A percentile compares a stretch with the other conserved stretches of the same genome.
phyloP scores from a whole-genome alignment of 129 eudicot genomes.

The Gnaphalium uliginosum region DNA sequence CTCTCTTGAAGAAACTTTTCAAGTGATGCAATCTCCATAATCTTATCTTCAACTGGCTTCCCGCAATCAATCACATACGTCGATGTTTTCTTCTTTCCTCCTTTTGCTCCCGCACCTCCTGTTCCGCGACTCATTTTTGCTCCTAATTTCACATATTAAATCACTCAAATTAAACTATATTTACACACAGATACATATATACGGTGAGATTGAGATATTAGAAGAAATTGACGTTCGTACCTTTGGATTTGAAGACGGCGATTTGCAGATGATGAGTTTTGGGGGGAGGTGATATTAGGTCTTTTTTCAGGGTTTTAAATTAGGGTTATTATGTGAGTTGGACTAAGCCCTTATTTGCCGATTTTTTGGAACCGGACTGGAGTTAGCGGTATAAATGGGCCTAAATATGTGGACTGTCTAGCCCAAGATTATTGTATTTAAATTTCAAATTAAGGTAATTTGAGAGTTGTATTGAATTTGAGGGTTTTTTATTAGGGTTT shows the following conservation, averaged over 20 bases:
- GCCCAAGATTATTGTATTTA: background rate
- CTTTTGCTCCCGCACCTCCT: constrained; percentile 39
- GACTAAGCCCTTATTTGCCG: constrained; percentile 16
- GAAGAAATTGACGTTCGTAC: background rate
- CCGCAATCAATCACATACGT: constrained; percentile 54
- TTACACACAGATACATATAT: background rate
- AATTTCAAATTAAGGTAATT: too few species aligned
- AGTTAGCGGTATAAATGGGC: background rate
- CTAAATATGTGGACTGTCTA: background rate
- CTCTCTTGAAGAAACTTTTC: constrained; percentile 63
- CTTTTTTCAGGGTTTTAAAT: constrained; percentile 38
- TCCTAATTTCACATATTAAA: constrained; percentile 1
- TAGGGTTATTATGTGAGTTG: constrained; percentile 24
- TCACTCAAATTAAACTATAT: background rate
- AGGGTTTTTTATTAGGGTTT: too few species aligned
- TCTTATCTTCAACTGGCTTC: constrained; percentile 61
- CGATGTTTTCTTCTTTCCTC: constrained; percentile 49
- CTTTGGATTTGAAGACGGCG: constrained; percentile 27
- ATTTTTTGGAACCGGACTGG: background rate
- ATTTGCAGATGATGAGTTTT: constrained; percentile 21
- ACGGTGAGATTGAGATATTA: background rate
- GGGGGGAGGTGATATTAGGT: background rate
- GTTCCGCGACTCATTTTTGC: constrained; percentile 47
- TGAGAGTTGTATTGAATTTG: too few species aligned
- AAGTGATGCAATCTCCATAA: constrained; percentile 58